Evolutionary conservation across 768 basidiomycete species (phyloP).

Genomic region (Chalciporus pseudorubinellus): DNA sequence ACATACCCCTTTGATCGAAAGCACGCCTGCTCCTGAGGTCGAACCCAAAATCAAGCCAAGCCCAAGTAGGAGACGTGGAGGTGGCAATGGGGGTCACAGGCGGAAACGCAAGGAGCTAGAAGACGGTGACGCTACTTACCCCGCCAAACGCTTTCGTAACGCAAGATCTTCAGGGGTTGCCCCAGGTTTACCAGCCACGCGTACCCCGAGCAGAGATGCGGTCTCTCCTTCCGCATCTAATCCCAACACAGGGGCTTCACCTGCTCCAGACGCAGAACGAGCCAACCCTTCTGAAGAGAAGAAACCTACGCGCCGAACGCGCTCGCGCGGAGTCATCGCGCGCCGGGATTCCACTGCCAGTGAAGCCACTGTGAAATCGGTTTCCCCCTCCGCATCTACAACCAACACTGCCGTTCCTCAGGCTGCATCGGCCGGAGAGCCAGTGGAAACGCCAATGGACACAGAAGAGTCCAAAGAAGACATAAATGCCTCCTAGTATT

Average conservation of each 20-base stretch:
- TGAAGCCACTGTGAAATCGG: slow-evolving; percentile 41
- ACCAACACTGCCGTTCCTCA: slow-evolving; percentile 9
- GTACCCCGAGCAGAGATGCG: slow-evolving; percentile 36
- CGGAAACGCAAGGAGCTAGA: slow-evolving; percentile 60
- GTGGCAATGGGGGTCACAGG: slow-evolving; percentile 31
- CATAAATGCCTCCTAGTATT: neutral
- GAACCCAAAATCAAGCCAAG: slow-evolving; percentile 45
- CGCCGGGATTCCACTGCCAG: slow-evolving; percentile 54
- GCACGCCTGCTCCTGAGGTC: slow-evolving; percentile 12
- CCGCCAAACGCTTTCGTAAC: slow-evolving; percentile 63
- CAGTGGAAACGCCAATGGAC: slow-evolving; percentile 2
- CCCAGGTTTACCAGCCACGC: slow-evolving; percentile 12
- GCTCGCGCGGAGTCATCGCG: slow-evolving; percentile 40
- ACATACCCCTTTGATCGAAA: slow-evolving; percentile 9
- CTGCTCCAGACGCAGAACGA: slow-evolving; percentile 16
- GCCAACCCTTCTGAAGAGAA: slow-evolving; percentile 18
- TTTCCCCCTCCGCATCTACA: slow-evolving; percentile 33
- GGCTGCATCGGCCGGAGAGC: slow-evolving; percentile 16
- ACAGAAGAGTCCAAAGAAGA: neutral
- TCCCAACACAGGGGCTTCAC: slow-evolving; percentile 23
- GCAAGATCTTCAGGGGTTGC: slow-evolving; percentile 39
- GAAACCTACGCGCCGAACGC: slow-evolving; percentile 43
- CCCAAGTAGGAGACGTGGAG: slow-evolving; percentile 48
- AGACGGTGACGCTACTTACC: slow-evolving; percentile 65
- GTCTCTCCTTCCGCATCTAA: slow-evolving; percentile 40